Evolutionary conservation across 768 basidiomycete genomes (phyloP).

Genomic region (Serendipita vermifera): DNA sequence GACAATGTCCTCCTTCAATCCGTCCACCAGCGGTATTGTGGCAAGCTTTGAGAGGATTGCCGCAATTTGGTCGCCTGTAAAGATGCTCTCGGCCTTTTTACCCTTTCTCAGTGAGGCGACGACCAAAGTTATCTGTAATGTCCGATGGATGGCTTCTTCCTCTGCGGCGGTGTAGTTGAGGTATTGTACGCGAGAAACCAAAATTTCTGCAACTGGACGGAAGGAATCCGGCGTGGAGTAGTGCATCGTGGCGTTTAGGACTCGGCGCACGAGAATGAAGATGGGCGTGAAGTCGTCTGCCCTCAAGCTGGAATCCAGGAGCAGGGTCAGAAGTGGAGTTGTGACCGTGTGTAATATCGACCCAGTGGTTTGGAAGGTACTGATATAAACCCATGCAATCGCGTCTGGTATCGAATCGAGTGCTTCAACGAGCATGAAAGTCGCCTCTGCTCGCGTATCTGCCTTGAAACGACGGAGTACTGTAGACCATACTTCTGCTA

Average conservation of each 20-base stretch:
- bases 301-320: constrained; percentile 44
- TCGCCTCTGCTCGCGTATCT: constrained; percentile 41
- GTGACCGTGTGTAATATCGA: constrained; percentile 63
- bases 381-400: constrained; percentile 4
- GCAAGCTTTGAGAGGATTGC: background rate
- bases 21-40: background rate
- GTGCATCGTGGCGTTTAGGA: constrained; percentile 69
- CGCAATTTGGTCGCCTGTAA: background rate
- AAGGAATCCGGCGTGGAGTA: constrained; percentile 68
- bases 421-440: constrained; percentile 34
- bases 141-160: background rate
- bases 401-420: constrained; percentile 28
- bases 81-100: background rate
- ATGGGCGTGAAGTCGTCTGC: constrained; percentile 29
- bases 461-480: constrained; percentile 59
- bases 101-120: background rate
- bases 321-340: constrained; percentile 42
- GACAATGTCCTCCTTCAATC: background rate
- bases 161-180: background rate
- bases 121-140: background rate
- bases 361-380: background rate
- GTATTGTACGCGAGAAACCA: constrained; percentile 32
- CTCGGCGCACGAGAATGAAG: constrained; percentile 49
- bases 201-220: constrained; percentile 37
- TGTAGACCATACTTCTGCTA: constrained; percentile 81